Conservation (phyloP, 345 rosid genomes). For the rapeseed (Brassica napus) region Da-Ae NC_063440.1:17681001-17681500, state of each 20-base stretch:
- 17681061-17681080: background rate
- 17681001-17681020: background rate
- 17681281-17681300: background rate
- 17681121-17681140: no score
- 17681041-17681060: background rate
- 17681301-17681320: background rate
- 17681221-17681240: no score
- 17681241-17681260: no score
- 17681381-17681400: background rate
- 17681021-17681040: background rate
- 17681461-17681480: constrained; percentile 79
- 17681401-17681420: constrained; percentile 44
- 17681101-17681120: no score
- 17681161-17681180: background rate
- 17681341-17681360: background rate
- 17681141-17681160: background rate
- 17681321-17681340: background rate
- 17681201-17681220: no score
- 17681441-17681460: constrained; percentile 67
- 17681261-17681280: no score
- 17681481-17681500: constrained; percentile 20
- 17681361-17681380: background rate
- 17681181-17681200: no score
- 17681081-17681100: background rate
- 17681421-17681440: constrained; percentile 67